phyloP scores from a whole-genome alignment of 2,329 filamentous ascomycete genomes.

The Hypoxylon sp. region DNA sequence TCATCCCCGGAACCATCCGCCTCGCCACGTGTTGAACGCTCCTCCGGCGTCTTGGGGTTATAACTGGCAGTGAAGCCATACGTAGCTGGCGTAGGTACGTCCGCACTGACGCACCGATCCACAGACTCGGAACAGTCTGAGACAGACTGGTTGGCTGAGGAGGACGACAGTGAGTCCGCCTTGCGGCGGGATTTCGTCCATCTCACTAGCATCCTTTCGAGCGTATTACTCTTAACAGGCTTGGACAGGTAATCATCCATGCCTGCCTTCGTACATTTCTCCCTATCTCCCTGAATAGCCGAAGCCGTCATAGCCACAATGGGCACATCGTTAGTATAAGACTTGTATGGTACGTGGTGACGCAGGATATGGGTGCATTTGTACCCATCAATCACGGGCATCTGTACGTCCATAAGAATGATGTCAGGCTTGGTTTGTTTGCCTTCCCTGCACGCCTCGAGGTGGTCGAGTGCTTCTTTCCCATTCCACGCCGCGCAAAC shows the following conservation, averaged over 20 bases:
- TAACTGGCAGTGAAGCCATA: slow-evolving; percentile 31
- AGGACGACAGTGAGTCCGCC: slow-evolving; percentile 40
- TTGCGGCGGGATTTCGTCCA: slow-evolving; percentile 67
- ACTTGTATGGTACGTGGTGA: slow-evolving; percentile 75
- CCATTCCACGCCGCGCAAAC: slow-evolving; percentile 83
- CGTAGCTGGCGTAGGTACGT: slow-evolving; percentile 45
- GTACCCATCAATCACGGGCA: slow-evolving; percentile 84
- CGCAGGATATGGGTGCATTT: slow-evolving; percentile 81
- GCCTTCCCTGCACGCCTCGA: slow-evolving; percentile 68
- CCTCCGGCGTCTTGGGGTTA: slow-evolving; percentile 43
- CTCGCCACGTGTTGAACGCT: slow-evolving; percentile 24
- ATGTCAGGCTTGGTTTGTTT: slow-evolving; percentile 75
- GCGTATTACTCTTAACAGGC: slow-evolving; percentile 76
- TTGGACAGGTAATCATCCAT: slow-evolving; percentile 86
- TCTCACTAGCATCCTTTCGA: slow-evolving; percentile 80
- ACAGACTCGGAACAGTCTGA: slow-evolving; percentile 65
- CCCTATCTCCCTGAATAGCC: slow-evolving; percentile 81
- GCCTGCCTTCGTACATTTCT: slow-evolving; percentile 80
- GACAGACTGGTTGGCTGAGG: slow-evolving; percentile 50
- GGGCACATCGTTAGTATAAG: slow-evolving; percentile 73
- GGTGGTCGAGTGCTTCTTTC: slow-evolving; percentile 82
- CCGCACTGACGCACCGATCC: slow-evolving; percentile 57
- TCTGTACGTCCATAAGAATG: slow-evolving; percentile 84
- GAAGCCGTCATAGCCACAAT: slow-evolving; percentile 88
- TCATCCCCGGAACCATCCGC: slow-evolving; percentile 37